Evolutionary conservation across 83 land plant species (phyloP), one percentile per base, ranked within the genome.

Genomic region (Picea abies): DNA sequence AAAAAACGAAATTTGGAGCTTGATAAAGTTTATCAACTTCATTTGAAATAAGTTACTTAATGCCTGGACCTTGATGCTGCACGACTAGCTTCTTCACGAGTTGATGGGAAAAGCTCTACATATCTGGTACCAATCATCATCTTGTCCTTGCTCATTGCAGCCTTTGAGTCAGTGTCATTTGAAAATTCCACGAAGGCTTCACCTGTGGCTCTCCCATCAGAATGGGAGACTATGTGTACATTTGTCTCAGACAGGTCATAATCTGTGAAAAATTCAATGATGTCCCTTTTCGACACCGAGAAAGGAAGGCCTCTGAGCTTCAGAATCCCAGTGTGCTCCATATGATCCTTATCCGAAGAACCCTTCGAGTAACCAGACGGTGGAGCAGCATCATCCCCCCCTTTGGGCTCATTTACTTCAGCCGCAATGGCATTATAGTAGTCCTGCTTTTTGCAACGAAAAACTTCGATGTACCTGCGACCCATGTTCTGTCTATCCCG

Each of bases 101-200:
- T 92, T 37, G 96, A 93, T 16, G 99, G 99, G 76, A 95, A 97
- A 68, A 97, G 90, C 84, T 97, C 99, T 68, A 95, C 94, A 83
- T 95, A 97, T 32, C 98, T 83, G 14, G 89, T 88, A 0, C 98
- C 98, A 25, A 97, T 85, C 15, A 85, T 92, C 99, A 92, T 97
- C 89, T 92, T 97, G 85, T 97, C 99, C 78, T 92, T 95, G 61
- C 80, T 80, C 96, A 95, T 97, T 17, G 99, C 98, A 39, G 80
- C 83, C 87, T 93, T 97, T 10, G 99, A 92, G 69, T 93, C 92
- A 37, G 82, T 85, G 3, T 90, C 84, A 19, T 92, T 89, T 56
- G 56, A 79, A 89, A 97, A 97, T 83, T 95, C 91, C 76, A 95
- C 99, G 83, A 73, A 97, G 17, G 95, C 98, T 84, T 97, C 98